A percentile compares a stretch with the other conserved stretches of the same genome.
phyloP scores from a whole-genome alignment of 257 asterid species.

The Phtheirospermum japonicum region DNA sequence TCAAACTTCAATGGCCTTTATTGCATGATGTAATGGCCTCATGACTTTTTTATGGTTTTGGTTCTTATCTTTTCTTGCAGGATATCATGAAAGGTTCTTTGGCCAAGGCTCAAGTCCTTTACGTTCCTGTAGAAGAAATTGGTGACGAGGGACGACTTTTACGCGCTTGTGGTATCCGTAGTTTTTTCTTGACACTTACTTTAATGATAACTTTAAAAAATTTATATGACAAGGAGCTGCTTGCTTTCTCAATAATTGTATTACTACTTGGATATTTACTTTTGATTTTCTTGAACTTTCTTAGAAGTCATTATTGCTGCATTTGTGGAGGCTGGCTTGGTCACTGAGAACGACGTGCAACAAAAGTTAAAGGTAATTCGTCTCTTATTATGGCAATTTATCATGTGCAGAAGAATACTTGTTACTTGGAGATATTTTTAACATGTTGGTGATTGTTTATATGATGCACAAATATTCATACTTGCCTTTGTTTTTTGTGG shows the following conservation, averaged over 20 bases:
- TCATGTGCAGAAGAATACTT: neutral
- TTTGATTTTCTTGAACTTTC: slow-evolving; percentile 55
- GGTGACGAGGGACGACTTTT: slow-evolving; percentile 80
- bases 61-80: too few relatives aligned
- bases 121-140: slow-evolving; percentile 84
- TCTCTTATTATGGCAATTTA: slow-evolving; percentile 3
- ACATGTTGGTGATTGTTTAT: neutral
- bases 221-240: slow-evolving; percentile 12
- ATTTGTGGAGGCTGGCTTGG: slow-evolving; percentile 83
- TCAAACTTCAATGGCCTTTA: too few relatives aligned
- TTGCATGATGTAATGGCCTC: too few relatives aligned
- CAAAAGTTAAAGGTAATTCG: slow-evolving; percentile 65
- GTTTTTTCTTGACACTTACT: slow-evolving; percentile 18
- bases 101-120: slow-evolving; percentile 73
- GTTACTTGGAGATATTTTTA: neutral
- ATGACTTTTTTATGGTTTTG: too few relatives aligned
- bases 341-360: slow-evolving; percentile 56
- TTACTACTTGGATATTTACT: slow-evolving; percentile 2
- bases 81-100: slow-evolving; percentile 75
- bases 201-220: slow-evolving; percentile 4
- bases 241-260: slow-evolving; percentile 6
- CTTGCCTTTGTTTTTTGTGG: too few relatives aligned
- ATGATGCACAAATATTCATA: slow-evolving; percentile 14
- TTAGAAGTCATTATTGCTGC: slow-evolving; percentile 86
- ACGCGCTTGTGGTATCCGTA: slow-evolving; percentile 86